A percentile compares a stretch with the other conserved stretches of the same genome.
phyloP scores from a whole-genome alignment of 148 eudicot species.

The Camellia granthamiana region DNA sequence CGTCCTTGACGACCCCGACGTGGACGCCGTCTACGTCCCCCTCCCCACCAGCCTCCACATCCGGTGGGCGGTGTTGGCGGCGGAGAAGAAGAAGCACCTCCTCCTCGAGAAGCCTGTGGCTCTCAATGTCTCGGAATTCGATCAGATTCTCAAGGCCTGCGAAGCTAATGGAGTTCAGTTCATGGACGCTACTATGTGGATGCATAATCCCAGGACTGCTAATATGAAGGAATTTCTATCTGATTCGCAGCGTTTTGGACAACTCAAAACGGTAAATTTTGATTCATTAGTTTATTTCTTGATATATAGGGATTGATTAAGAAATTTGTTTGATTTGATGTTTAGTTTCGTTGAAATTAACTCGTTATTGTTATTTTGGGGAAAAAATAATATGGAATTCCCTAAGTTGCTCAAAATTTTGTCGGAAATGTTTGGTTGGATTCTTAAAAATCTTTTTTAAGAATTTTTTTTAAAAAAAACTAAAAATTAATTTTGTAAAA shows the following conservation, averaged over 20 bases:
- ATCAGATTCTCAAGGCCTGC: background rate
- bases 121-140: background rate
- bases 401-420: too few relatives aligned
- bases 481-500: too few relatives aligned
- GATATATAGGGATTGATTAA: too few relatives aligned
- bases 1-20: slow-evolving; percentile 6
- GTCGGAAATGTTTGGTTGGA: too few relatives aligned
- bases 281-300: too few relatives aligned
- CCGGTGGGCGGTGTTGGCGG: slow-evolving; percentile 1
- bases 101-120: slow-evolving; percentile 15
- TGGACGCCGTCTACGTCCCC: slow-evolving; percentile 12
- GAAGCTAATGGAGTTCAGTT: slow-evolving; percentile 13
- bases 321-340: too few relatives aligned
- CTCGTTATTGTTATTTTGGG: too few relatives aligned
- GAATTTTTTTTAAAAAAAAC: too few relatives aligned
- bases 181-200: slow-evolving; percentile 15
- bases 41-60: slow-evolving; percentile 12
- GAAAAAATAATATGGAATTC: too few relatives aligned
- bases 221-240: background rate
- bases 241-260: background rate
- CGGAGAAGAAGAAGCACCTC: slow-evolving; percentile 13
- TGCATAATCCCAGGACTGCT: slow-evolving; percentile 4
- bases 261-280: background rate
- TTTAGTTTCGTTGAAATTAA: too few relatives aligned
- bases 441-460: too few relatives aligned